A percentile compares a stretch with the other conserved stretches of the same genome.
Evolutionary conservation across 176 grass and related monocot genomes (phyloP).

Genomic region (Ensete ventricosum): DNA sequence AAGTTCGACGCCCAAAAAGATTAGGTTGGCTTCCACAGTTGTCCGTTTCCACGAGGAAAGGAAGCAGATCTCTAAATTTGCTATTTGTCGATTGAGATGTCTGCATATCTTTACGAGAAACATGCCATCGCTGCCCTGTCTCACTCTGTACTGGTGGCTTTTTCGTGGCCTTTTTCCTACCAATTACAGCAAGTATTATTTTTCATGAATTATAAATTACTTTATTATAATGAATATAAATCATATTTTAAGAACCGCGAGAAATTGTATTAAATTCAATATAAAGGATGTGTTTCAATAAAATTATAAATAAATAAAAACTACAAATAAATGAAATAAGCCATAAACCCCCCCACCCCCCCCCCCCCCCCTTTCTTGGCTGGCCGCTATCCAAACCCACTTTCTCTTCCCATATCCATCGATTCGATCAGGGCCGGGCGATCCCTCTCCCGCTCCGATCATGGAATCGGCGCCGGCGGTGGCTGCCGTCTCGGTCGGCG

Average conservation of each 20-base stretch:
- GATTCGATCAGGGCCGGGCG: constrained; percentile 29
- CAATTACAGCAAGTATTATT: too few relatives aligned
- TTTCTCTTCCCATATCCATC: not conserved
- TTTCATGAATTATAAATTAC: too few relatives aligned
- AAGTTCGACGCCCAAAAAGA: not conserved
- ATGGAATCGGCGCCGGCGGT: constrained; percentile 59
- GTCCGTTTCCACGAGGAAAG: not conserved
- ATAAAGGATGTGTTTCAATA: not conserved
- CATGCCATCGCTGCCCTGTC: too few relatives aligned
- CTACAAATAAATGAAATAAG: not conserved
- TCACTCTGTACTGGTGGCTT: too few relatives aligned
- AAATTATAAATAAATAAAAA: not conserved
- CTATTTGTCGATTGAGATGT: too few relatives aligned
- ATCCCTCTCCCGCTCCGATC: not conserved
- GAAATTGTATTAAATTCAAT: not conserved
- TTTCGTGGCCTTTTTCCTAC: too few relatives aligned
- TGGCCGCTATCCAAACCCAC: not conserved
- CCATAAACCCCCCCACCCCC: not conserved
- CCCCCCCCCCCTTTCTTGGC: not conserved
- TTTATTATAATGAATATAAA: too few relatives aligned
- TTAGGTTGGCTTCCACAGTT: not conserved
- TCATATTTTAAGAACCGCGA: too few relatives aligned
- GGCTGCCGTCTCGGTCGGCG: constrained; percentile 19
- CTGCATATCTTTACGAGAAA: too few relatives aligned
- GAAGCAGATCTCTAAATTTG: too few relatives aligned